These are phyloP conservation scores for Cladophialophora carrionii DNA, from an alignment of 2,329 filamentous ascomycete species.

Conservation along the genomic window DNA sequence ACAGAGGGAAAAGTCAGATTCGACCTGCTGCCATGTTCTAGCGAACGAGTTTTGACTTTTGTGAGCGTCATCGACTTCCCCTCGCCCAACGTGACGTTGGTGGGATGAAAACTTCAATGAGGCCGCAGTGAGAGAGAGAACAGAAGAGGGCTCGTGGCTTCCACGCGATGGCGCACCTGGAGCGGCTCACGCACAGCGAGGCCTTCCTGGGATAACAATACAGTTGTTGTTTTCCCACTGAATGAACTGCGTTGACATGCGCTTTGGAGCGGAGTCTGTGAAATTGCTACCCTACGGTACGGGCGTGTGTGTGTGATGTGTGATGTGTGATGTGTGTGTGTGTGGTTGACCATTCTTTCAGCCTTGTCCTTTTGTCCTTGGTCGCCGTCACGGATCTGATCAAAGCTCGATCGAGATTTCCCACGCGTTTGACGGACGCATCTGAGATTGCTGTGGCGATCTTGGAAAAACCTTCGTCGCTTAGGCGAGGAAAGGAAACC, in stretches of 20 bases:
- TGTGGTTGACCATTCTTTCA: not conserved
- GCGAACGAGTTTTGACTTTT: not conserved
- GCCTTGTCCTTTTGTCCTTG: not conserved
- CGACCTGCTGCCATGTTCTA: not conserved
- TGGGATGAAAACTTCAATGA: not conserved
- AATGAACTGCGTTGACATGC: not conserved
- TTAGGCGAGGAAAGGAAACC: not conserved
- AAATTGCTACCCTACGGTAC: not conserved
- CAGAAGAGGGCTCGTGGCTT: not conserved
- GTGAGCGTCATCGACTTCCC: not conserved
- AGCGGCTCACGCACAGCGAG: not conserved
- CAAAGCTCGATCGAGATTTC: not conserved
- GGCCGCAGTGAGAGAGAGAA: not conserved
- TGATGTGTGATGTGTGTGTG: not conserved
- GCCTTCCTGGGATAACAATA: not conserved
- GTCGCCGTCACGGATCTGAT: not conserved
- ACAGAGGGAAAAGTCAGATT: not conserved
- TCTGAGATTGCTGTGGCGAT: not conserved
- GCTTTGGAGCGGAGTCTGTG: not conserved
- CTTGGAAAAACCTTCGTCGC: not conserved
- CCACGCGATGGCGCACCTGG: not conserved
- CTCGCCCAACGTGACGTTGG: not conserved
- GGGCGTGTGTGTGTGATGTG: too few species aligned
- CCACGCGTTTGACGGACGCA: not conserved
- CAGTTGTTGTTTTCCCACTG: not conserved